Percentiles rank a stretch among this genome's conserved stretches.
Evolutionary conservation across 1,139 yeast species (phyloP).

Genomic region (Debaryomycetaceae sp.): DNA sequence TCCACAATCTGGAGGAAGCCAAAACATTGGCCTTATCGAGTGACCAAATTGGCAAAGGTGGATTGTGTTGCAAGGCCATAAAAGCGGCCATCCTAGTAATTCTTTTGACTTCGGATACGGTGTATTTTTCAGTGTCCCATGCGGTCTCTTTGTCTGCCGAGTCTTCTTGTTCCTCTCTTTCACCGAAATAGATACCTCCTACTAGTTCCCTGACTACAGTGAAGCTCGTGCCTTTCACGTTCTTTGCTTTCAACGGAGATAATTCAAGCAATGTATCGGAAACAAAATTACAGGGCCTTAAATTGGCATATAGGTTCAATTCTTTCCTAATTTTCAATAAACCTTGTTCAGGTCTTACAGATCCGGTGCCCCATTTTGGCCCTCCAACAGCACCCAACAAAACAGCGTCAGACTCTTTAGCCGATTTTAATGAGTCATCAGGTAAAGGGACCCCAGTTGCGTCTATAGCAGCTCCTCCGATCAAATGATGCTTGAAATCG

Average conservation of each 20-base stretch:
- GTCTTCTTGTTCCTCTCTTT: constrained; percentile 87
- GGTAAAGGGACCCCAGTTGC: constrained; percentile 93
- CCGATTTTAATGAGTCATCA: constrained; percentile 80
- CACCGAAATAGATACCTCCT: constrained; percentile 97
- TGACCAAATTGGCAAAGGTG: constrained; percentile 94
- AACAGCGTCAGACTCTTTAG: constrained; percentile 89
- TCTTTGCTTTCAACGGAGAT: constrained; percentile 81
- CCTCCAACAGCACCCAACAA: constrained; percentile 98
- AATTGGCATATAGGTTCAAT: constrained; percentile 87
- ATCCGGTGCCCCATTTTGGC: constrained; percentile 96
- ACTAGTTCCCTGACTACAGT: constrained; percentile 93
- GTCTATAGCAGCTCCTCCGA: constrained; percentile 98
- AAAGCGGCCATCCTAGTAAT: constrained; percentile 98
- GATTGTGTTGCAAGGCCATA: constrained; percentile 86
- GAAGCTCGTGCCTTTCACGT: constrained; percentile 87
- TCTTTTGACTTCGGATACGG: constrained; percentile 87
- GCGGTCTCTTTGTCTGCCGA: constrained; percentile 63
- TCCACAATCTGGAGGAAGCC: constrained; percentile 95
- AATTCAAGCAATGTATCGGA: constrained; percentile 78
- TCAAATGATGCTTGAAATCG: constrained; percentile 75
- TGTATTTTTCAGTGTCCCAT: constrained; percentile 89
- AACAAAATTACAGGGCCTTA: constrained; percentile 96
- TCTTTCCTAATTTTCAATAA: constrained; percentile 90
- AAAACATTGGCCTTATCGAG: constrained; percentile 95
- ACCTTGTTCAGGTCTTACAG: constrained; percentile 97